Conservation (phyloP, 345 rosid genomes). For the Gossypium mustelinum region DNA sequence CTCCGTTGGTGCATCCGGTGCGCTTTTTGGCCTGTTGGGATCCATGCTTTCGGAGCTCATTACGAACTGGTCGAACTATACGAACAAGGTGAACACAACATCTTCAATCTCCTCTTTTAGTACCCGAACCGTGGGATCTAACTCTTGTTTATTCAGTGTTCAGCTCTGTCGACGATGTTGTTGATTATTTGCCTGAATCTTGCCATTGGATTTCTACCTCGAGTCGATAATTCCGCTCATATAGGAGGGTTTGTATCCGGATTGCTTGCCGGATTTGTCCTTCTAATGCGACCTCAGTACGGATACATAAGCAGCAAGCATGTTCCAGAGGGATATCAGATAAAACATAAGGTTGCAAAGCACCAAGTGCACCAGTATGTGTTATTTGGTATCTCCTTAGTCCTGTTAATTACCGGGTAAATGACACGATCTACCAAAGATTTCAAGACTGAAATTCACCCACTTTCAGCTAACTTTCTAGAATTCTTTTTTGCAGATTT, state of each 20-base stretch:
- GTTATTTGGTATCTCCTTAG: constrained; percentile 39
- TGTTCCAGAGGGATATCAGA: constrained; percentile 59
- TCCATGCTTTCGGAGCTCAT: constrained; percentile 95
- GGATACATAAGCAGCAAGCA: constrained; percentile 65
- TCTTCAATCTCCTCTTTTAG: background rate
- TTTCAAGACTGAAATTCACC: background rate
- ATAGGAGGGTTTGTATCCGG: constrained; percentile 84
- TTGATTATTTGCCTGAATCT: constrained; percentile 65
- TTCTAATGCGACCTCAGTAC: constrained; percentile 84
- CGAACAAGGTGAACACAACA: constrained; percentile 54
- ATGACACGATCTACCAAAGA: constrained; percentile 10
- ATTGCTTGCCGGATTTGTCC: constrained; percentile 71
- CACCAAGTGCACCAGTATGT: constrained; percentile 62
- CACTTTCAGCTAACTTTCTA: background rate
- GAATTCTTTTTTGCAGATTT: constrained; percentile 39
- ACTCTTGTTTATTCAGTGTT: background rate
- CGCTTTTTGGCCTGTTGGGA: constrained; percentile 91
- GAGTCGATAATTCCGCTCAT: constrained; percentile 90
- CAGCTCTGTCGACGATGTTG: constrained; percentile 43
- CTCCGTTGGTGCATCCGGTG: constrained; percentile 97
- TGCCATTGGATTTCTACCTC: constrained; percentile 63
- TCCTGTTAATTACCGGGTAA: constrained; percentile 61
- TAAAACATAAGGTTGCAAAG: constrained; percentile 54
- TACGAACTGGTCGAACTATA: constrained; percentile 86
- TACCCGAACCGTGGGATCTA: background rate